Evolutionary conservation across 495 filamentous ascomycete species (phyloP).

Genomic region (Trichoderma orchidacearum): DNA sequence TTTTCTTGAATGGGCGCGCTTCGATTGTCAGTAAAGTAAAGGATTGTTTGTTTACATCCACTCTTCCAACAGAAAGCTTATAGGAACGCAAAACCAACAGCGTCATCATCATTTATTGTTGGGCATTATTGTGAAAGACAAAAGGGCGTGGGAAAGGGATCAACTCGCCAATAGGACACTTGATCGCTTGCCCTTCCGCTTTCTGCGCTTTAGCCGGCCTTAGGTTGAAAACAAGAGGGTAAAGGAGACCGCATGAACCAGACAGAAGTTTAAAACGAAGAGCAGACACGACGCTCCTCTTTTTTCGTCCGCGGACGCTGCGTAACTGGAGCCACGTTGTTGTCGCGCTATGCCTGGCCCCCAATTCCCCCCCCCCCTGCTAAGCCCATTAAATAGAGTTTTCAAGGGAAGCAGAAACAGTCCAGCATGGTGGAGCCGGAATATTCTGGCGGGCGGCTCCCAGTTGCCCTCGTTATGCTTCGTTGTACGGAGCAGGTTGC

Average conservation of each 20-base stretch:
- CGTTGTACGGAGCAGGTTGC: background rate
- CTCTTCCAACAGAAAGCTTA: no score
- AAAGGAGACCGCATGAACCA: no score
- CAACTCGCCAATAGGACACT: no score
- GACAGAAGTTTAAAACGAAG: background rate
- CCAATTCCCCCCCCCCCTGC: background rate
- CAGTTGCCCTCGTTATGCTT: background rate
- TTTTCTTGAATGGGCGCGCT: no score
- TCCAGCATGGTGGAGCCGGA: background rate
- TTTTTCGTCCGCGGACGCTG: background rate
- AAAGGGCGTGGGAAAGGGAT: background rate
- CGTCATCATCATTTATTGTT: no score
- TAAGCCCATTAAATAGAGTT: conserved; percentile 1
- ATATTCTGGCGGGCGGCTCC: background rate
- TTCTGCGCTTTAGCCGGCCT: background rate
- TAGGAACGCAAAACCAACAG: no score
- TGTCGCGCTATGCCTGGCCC: background rate
- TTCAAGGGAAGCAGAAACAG: background rate
- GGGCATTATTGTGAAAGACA: no score
- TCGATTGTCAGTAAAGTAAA: no score
- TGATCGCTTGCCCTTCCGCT: background rate
- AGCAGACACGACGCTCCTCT: no score
- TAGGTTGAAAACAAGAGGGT: background rate
- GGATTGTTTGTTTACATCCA: no score
- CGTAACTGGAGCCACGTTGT: background rate